These are phyloP conservation scores for Lepidium aucheri DNA, from an alignment of 345 rosid species.

Conservation along the genomic window DNA sequence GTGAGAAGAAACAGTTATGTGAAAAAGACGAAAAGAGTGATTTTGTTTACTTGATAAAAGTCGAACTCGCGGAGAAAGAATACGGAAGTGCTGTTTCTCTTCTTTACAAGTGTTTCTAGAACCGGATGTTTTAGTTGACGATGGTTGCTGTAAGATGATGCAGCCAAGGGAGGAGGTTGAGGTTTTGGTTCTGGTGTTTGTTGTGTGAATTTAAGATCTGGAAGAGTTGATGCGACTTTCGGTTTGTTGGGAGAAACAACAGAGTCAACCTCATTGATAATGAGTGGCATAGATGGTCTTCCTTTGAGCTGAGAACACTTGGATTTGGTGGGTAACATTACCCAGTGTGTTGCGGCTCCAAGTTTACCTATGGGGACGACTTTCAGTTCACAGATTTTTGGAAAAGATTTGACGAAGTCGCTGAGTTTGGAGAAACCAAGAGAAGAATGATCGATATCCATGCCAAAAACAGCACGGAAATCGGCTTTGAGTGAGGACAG, in stretches of 20 bases:
- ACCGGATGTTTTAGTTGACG: conserved; percentile 38
- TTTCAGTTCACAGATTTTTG: conserved; percentile 46
- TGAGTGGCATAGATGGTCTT: conserved; percentile 22
- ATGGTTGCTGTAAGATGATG: neutral
- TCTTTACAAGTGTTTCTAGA: conserved; percentile 41
- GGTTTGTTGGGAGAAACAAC: neutral
- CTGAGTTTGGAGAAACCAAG: conserved; percentile 71
- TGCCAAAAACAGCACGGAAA: conserved; percentile 50
- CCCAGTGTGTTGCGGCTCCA: conserved; percentile 57
- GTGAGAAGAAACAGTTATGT: neutral
- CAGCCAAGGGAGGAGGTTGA: neutral
- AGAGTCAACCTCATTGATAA: neutral
- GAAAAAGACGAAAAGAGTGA: neutral
- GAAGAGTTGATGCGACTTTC: conserved; percentile 5
- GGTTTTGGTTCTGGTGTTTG: conserved; percentile 1
- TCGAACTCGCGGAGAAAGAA: conserved; percentile 73
- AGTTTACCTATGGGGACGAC: conserved; percentile 26
- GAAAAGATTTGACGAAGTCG: conserved; percentile 53
- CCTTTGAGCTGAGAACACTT: conserved; percentile 17
- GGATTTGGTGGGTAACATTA: conserved; percentile 39
- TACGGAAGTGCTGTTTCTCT: conserved; percentile 34
- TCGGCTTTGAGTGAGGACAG: conserved; percentile 80
- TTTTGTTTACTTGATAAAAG: conserved; percentile 51
- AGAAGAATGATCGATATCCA: conserved; percentile 64
- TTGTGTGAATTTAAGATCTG: neutral